Percentiles rank a stretch among this genome's conserved stretches.
Conservation (phyloP, 129 eudicot genomes). For the Logfia minima region DNA sequence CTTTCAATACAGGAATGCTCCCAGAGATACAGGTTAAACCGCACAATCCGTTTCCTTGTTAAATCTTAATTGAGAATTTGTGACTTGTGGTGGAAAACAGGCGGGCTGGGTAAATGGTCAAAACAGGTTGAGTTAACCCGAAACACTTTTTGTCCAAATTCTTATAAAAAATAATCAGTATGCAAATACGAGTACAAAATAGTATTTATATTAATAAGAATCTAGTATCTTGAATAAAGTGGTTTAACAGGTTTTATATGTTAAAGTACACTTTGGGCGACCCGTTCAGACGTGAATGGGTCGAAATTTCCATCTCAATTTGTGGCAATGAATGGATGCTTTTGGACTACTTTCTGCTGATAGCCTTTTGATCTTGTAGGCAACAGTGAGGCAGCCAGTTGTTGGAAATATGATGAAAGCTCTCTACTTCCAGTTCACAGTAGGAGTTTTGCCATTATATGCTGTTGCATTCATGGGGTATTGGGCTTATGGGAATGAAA, state of each 20-base stretch:
- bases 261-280: not conserved
- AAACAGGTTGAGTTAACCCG: not conserved
- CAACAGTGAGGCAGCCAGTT: slow-evolving; percentile 83
- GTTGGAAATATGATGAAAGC: slow-evolving; percentile 94
- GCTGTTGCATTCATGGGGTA: slow-evolving; percentile 78
- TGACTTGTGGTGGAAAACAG: not conserved
- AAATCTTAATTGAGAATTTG: not conserved
- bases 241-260: not conserved
- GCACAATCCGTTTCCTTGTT: not conserved
- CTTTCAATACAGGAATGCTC: slow-evolving; percentile 98
- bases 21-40: slow-evolving; percentile 94
- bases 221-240: not conserved
- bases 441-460: slow-evolving; percentile 75
- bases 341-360: not conserved
- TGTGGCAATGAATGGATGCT: not conserved
- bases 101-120: not conserved
- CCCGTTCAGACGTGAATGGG: not conserved
- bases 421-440: slow-evolving; percentile 80
- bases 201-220: not conserved
- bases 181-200: slow-evolving; percentile 5
- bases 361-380: slow-evolving; percentile 47
- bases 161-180: not conserved
- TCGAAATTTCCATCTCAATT: not conserved
- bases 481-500: slow-evolving; percentile 80
- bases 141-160: not conserved